Evolutionary conservation across 257 asterid species (phyloP), one percentile per base, ranked within the genome.

Genomic region (Verbascum thapsus): DNA sequence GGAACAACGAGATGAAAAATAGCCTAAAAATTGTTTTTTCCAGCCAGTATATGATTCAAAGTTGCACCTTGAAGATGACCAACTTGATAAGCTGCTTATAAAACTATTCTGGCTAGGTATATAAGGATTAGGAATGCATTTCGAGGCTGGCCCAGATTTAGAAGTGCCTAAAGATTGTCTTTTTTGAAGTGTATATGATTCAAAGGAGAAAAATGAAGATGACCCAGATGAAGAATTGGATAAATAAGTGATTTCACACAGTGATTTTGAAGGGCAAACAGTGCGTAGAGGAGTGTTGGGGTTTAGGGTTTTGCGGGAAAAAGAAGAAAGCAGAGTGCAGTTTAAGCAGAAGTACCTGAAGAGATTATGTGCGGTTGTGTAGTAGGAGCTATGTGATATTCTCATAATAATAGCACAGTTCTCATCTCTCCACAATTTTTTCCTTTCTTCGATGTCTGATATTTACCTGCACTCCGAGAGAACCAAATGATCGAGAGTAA

Each of bases 331-430:
- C 41, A 35, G 20, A 20, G 58, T 11, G 74, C 49, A 62, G 63
- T 52, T 69, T n/a, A 54, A 50, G 71, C n/a, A n/a, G n/a, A 32
- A 10, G 62, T 74, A 78, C 77, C 80, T 74, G 66, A 62, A 62
- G 54, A 32, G 45, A 6, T 50, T 44, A 23, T 51, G 68, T 7
- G 67, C 11, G 35, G 22, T 49, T n/a, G n/a, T n/a, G n/a, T n/a
- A n/a, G 53, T 13, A 22, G 3, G 40, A 47, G n/a, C 23, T 53
- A 41, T 30, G 30, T 0, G 71, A 64, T 68, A 62, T 58, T 61
- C 63, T 73, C 83, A 73, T 77, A 45, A n/a, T n/a, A n/a, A 53
- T 64, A 49, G 57, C 68, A n/a, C n/a, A n/a, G n/a, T n/a, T n/a
- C n/a, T n/a, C n/a, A n/a, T n/a, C n/a, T 53, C 32, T 26, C 32